Evolutionary conservation across 495 filamentous ascomycete species (phyloP).

Genomic region (Lentithecium fluviatile): DNA sequence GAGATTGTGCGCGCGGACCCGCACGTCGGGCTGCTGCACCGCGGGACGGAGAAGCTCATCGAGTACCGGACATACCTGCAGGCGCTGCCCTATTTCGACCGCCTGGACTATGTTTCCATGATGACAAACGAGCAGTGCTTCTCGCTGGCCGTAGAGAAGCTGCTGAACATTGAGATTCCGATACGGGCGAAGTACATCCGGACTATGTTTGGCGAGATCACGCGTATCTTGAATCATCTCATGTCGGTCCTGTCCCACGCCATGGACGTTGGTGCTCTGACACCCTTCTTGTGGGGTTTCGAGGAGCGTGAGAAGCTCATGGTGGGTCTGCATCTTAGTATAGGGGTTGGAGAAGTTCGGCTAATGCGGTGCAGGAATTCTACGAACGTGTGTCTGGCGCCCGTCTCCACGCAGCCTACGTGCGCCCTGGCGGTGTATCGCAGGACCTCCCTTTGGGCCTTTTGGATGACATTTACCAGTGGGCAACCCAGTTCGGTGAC

Average conservation of each 20-base stretch:
- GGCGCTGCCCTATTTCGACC: constrained; percentile 97
- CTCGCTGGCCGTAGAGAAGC: constrained; percentile 92
- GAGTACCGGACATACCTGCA: constrained; percentile 99
- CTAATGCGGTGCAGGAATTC: constrained; percentile 70
- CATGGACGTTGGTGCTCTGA: constrained; percentile 98
- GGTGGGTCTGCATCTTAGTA: constrained; percentile 48
- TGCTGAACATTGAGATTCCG: constrained; percentile 95
- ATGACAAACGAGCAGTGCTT: constrained; percentile 99
- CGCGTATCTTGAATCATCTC: constrained; percentile 90
- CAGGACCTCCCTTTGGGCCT: constrained; percentile 94
- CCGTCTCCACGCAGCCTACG: constrained; percentile 96
- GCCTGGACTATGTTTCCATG: constrained; percentile 99
- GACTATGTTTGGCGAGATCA: constrained; percentile 95
- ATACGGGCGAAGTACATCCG: constrained; percentile 96
- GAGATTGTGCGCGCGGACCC: constrained; percentile 96
- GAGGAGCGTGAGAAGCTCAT: constrained; percentile 99
- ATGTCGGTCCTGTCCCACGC: constrained; percentile 98
- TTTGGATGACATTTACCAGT: constrained; percentile 99
- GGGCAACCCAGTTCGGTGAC: constrained; percentile 99
- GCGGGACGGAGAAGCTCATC: constrained; percentile 99
- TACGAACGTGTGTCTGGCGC: constrained; percentile 99
- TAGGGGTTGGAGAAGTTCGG: neutral
- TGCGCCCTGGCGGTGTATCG: constrained; percentile 93
- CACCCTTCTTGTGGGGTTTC: constrained; percentile 99
- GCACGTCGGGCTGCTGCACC: constrained; percentile 93